Conservation (phyloP, 768 basidiomycete species). For the Termitomyces sp. region DNA sequence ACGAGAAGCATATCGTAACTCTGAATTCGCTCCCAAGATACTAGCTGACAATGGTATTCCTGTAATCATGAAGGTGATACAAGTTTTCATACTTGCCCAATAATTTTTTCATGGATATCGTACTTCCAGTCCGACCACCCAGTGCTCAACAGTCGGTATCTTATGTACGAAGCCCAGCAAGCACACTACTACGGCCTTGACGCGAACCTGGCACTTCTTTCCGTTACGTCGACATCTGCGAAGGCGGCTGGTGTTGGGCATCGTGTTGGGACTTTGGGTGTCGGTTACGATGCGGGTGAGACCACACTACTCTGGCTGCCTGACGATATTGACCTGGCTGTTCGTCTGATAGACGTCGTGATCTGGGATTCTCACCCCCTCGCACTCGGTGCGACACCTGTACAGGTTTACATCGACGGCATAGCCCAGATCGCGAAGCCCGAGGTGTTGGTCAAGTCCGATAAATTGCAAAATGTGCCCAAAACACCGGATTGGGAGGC, state of each 20-base stretch:
- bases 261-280: slow-evolving; percentile 56
- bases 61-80: slow-evolving; percentile 68
- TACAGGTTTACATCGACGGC: slow-evolving; percentile 82
- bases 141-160: slow-evolving; percentile 56
- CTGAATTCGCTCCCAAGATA: slow-evolving; percentile 68
- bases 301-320: neutral
- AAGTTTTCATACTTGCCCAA: neutral
- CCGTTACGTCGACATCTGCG: slow-evolving; percentile 65
- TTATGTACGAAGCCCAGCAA: slow-evolving; percentile 68
- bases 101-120: neutral
- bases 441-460: slow-evolving; percentile 36
- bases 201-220: slow-evolving; percentile 49
- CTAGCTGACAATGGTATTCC: slow-evolving; percentile 60
- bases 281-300: slow-evolving; percentile 31
- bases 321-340: neutral
- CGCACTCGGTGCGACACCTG: slow-evolving; percentile 71
- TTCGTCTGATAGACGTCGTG: slow-evolving; percentile 33
- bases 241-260: slow-evolving; percentile 60
- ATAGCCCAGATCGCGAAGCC: slow-evolving; percentile 53
- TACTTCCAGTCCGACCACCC: slow-evolving; percentile 46
- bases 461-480: slow-evolving; percentile 46
- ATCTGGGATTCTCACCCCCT: slow-evolving; percentile 79
- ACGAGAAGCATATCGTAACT: slow-evolving; percentile 60
- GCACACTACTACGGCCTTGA: slow-evolving; percentile 63
- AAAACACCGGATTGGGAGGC: slow-evolving; percentile 51